A percentile compares a stretch with the other conserved stretches of the same genome.
These are phyloP conservation scores for Phaeosphaeriaceae sp. DNA, from an alignment of 2,329 filamentous ascomycete genomes.

Conservation along the genomic window DNA sequence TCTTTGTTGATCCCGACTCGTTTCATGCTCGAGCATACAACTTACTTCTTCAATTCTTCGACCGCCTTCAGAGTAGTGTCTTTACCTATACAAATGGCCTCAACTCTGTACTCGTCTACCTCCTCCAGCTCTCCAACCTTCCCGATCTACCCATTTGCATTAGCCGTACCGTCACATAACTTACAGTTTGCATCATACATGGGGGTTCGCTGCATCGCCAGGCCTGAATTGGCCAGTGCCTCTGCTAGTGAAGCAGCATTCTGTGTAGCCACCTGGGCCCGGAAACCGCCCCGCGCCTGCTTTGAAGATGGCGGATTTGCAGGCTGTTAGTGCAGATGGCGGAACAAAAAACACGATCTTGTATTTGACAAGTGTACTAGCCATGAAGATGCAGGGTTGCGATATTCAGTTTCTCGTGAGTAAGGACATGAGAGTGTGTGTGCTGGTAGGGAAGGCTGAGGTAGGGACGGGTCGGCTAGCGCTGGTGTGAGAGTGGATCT, in stretches of 20 bases:
- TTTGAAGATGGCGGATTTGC: slow-evolving; percentile 55
- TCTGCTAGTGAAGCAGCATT: slow-evolving; percentile 51
- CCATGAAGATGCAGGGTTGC: slow-evolving; percentile 2
- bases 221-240: slow-evolving; percentile 73
- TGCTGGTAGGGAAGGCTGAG: not conserved
- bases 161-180: not conserved
- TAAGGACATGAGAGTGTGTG: not conserved
- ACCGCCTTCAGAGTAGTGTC: slow-evolving; percentile 65
- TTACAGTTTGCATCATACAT: slow-evolving; percentile 36
- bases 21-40: slow-evolving; percentile 33
- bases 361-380: slow-evolving; percentile 33
- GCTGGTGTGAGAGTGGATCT: too few relatives aligned
- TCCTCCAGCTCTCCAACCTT: slow-evolving; percentile 63
- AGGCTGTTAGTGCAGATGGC: slow-evolving; percentile 41
- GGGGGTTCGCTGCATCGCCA: slow-evolving; percentile 65
- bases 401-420: not conserved
- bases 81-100: slow-evolving; percentile 67
- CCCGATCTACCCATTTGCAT: slow-evolving; percentile 56
- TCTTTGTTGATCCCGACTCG: not conserved
- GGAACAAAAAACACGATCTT: slow-evolving; percentile 58
- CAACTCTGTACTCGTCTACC: slow-evolving; percentile 67
- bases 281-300: slow-evolving; percentile 55
- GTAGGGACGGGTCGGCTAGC: too few relatives aligned
- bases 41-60: slow-evolving; percentile 68
- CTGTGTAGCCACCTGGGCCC: slow-evolving; percentile 51